Base-by-base conservation (phyloP, 2,329 filamentous ascomycete genomes). In the Cladosporium halotolerans region DNA sequence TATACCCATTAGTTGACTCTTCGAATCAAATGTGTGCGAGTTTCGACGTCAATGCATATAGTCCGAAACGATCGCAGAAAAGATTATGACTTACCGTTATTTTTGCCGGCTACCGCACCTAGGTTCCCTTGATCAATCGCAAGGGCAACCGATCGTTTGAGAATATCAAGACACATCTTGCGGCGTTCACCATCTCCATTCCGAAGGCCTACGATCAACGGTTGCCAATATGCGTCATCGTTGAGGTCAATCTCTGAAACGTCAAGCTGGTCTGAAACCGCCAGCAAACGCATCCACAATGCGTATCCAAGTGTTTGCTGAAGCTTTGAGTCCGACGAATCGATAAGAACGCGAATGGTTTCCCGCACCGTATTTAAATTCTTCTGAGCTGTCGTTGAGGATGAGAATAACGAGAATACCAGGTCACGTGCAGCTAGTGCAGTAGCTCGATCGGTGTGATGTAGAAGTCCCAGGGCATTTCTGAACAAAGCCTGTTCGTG, bases 161-260 rank as follows among this genome's bases (percentile, higher is more conserved):
- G 62, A 13, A 77, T 75, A 2, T 69, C 70, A 4, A 77, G 68
- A 57, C 72, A 73, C 50, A 70, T 70, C 53, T 76, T 76, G 10
- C 73, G 70, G 52, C 73, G 68, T 58, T 77, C 75, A 4, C 67
- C 66, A 53, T 72, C 72, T 7, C 74, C 74, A 16, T 62, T 56
- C n/a, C 70, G 59, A 9, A 77, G 61, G 2, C 72, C 73, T 4
- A 56, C 47, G 13, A 67, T 66, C 1, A 77, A 52, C 14, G 62
- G 60, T 3, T 58, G 50, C 74, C 74, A 77, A 52, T 76, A 76
- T 1, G 62, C 18, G n/a, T 52, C 32, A 57, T 36, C 19, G 43
- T 32, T 11, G 57, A 44, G 5, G 61, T 60, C 2, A 11, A 47
- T 16, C 9, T 32, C 42, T 2, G 28, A 43, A 9, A 32, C 2